A percentile compares a stretch with the other conserved stretches of the same genome.
phyloP scores from a whole-genome alignment of 208 protist species.

The Acanthamoeba royreba region DNA sequence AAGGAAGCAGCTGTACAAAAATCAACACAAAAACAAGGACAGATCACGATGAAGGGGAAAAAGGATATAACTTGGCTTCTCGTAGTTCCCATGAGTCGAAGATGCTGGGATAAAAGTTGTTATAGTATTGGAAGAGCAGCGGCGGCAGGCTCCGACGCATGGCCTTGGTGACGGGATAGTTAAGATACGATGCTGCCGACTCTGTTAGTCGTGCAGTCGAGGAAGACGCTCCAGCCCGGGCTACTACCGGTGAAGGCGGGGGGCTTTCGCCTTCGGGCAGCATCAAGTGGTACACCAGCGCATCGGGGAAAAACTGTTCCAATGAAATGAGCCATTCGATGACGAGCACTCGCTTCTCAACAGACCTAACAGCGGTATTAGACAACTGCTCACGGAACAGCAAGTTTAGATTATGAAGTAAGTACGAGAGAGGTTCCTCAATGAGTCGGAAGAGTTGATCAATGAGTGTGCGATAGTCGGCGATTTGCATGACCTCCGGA shows the following conservation, averaged over 20 bases:
- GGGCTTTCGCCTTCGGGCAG: background rate
- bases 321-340: background rate
- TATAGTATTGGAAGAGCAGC: conserved; percentile 27
- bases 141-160: background rate
- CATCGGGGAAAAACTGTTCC: background rate
- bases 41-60: background rate
- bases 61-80: conserved; percentile 43
- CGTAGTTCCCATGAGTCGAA: conserved; percentile 10
- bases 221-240: background rate
- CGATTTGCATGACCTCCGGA: background rate
- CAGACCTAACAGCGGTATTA: background rate
- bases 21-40: background rate
- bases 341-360: background rate
- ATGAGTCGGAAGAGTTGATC: background rate
- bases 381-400: too few species aligned
- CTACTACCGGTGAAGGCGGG: background rate
- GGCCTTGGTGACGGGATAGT: background rate
- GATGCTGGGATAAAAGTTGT: background rate
- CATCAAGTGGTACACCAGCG: background rate
- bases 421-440: background rate
- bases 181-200: background rate
- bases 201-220: background rate
- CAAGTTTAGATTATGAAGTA: background rate
- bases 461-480: background rate
- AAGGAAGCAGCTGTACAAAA: background rate